These are phyloP conservation scores for Suillus luteus DNA, from an alignment of 768 basidiomycete species.

Conservation along the genomic window DNA sequence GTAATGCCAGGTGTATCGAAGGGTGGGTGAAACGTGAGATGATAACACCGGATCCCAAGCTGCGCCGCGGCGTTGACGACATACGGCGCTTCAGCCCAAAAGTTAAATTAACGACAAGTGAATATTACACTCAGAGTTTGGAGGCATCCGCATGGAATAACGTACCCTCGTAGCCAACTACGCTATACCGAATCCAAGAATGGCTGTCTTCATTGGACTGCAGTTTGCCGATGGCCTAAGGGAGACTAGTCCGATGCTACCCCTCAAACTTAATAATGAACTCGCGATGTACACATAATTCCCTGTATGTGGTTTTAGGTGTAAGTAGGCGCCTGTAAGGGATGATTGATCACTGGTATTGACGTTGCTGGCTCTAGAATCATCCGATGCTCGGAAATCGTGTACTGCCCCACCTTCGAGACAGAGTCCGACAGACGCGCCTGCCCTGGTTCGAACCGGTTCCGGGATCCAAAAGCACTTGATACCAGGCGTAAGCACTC, in stretches of 20 bases:
- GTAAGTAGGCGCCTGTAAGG: neutral
- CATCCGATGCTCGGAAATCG: neutral
- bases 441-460: neutral
- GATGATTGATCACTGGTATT: neutral
- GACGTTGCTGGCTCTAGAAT: neutral
- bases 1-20: conserved; percentile 19
- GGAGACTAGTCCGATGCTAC: neutral
- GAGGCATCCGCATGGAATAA: neutral
- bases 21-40: neutral
- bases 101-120: neutral
- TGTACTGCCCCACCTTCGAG: neutral
- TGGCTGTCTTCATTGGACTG: neutral
- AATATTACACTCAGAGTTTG: no score
- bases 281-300: neutral
- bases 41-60: neutral
- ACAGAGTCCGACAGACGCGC: neutral
- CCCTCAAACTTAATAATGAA: neutral
- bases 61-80: no score
- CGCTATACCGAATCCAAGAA: neutral
- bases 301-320: neutral
- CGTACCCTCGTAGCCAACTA: neutral
- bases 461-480: neutral
- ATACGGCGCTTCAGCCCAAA: neutral
- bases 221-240: neutral
- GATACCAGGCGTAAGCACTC: neutral